Evolutionary conservation across 1,139 yeast genomes (phyloP).

Genomic region (Candida glucosophila): DNA sequence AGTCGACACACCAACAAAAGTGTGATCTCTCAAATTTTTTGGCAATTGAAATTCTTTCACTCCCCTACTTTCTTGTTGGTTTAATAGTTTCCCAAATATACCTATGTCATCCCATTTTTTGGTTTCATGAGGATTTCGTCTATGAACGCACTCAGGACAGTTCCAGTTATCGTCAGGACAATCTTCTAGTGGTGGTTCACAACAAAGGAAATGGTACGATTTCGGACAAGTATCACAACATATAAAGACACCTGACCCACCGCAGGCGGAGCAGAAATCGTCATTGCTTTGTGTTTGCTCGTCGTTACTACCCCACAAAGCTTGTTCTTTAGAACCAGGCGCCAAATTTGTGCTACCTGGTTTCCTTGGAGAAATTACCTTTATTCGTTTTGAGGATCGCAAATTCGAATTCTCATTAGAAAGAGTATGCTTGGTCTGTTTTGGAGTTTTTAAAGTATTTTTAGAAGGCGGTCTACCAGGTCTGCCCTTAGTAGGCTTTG

Average conservation of each 20-base stretch:
- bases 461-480: constrained; percentile 4
- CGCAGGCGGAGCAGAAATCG: constrained; percentile 84
- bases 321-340: constrained; percentile 11
- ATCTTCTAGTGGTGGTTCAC: constrained; percentile 80
- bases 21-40: constrained; percentile 48
- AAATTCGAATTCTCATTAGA: constrained; percentile 8
- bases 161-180: constrained; percentile 89
- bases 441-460: constrained; percentile 8
- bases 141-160: constrained; percentile 62
- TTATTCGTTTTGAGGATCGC: constrained; percentile 23
- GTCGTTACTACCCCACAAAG: constrained; percentile 6
- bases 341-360: constrained; percentile 21
- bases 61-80: constrained; percentile 48
- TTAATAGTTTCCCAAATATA: constrained; percentile 56
- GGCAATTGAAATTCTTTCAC: constrained; percentile 76
- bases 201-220: constrained; percentile 86
- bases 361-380: constrained; percentile 36
- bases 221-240: constrained; percentile 93
- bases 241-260: constrained; percentile 77
- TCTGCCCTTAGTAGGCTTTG: constrained; percentile 2
- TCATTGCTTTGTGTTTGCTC: constrained; percentile 50
- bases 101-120: constrained; percentile 39
- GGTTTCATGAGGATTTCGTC: constrained; percentile 16
- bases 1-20: constrained; percentile 65
- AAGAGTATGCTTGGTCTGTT: constrained; percentile 6